phyloP scores from a whole-genome alignment of 495 filamentous ascomycete genomes.

The Trichoderma asperelloides region DNA sequence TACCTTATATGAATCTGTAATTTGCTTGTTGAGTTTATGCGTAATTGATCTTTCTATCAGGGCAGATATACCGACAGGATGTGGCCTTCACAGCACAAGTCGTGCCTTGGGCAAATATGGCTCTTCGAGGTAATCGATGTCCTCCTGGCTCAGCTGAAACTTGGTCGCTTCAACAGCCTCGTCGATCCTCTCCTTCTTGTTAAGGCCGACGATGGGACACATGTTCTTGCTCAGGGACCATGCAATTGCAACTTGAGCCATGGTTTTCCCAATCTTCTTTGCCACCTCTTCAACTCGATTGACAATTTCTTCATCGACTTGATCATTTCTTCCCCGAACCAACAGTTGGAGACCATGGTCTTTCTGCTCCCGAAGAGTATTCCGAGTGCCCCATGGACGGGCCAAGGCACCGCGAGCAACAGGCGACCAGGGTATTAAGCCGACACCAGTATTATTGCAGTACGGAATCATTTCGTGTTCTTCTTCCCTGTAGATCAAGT shows the following conservation, averaged over 20 bases:
- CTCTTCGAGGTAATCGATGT: neutral
- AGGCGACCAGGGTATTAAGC: slow-evolving; percentile 36
- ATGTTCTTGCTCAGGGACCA: neutral
- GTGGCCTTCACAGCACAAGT: too few relatives aligned
- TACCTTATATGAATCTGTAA: too few relatives aligned
- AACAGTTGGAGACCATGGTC: neutral
- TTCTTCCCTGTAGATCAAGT: slow-evolving; percentile 53
- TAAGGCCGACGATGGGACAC: neutral
- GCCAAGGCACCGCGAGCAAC: neutral
- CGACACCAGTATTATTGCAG: slow-evolving; percentile 53
- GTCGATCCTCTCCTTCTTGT: neutral
- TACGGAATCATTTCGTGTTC: slow-evolving; percentile 54
- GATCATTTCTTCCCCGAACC: neutral
- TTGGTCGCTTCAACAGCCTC: neutral
- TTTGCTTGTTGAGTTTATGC: too few relatives aligned
- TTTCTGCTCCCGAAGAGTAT: neutral
- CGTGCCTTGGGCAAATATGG: neutral
- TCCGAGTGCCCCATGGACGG: neutral
- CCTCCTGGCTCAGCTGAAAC: neutral
- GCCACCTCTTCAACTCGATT: neutral
- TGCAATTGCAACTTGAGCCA: neutral
- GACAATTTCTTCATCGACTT: neutral
- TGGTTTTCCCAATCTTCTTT: neutral
- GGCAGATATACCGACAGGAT: too few relatives aligned
- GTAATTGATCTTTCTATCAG: too few relatives aligned